Evolutionary conservation across 306 rosid species (phyloP).

Genomic region (Elaeagnus macrophylla): DNA sequence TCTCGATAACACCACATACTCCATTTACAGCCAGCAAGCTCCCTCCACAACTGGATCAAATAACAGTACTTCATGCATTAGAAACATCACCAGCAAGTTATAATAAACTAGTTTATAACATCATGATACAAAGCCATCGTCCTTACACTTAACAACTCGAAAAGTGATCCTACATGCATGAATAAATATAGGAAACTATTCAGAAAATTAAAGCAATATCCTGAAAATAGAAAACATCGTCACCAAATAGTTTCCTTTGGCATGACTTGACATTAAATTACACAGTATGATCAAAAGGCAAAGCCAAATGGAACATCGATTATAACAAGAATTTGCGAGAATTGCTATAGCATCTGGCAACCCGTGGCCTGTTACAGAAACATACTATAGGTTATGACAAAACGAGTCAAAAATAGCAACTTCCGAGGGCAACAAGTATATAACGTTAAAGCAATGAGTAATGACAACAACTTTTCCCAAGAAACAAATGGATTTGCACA

Average conservation of each 20-base stretch:
- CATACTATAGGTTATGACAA: not conserved
- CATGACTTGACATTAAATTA: constrained; percentile 4
- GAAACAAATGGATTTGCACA: constrained; percentile 6
- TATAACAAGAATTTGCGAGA: not conserved
- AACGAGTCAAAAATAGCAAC: constrained; percentile 12
- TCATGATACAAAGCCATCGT: too few relatives aligned
- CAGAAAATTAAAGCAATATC: not conserved
- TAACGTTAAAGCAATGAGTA: constrained; percentile 15
- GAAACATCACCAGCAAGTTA: constrained; percentile 4
- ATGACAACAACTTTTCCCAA: constrained; percentile 6
- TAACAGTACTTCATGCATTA: not conserved
- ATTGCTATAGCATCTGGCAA: not conserved
- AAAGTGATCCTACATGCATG: too few relatives aligned
- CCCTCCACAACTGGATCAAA: constrained; percentile 5
- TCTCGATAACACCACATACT: constrained; percentile 13
- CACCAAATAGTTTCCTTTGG: constrained; percentile 3
- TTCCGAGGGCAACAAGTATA: constrained; percentile 17
- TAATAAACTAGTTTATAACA: not conserved
- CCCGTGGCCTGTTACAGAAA: not conserved
- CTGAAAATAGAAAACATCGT: constrained; percentile 9
- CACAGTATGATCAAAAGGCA: constrained; percentile 12
- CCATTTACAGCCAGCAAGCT: constrained; percentile 14
- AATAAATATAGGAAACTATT: not conserved
- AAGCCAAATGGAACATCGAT: not conserved
- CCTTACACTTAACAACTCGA: too few relatives aligned